Conservation (phyloP, 73 alveolate species). For the Uronychia setigera region DNA sequence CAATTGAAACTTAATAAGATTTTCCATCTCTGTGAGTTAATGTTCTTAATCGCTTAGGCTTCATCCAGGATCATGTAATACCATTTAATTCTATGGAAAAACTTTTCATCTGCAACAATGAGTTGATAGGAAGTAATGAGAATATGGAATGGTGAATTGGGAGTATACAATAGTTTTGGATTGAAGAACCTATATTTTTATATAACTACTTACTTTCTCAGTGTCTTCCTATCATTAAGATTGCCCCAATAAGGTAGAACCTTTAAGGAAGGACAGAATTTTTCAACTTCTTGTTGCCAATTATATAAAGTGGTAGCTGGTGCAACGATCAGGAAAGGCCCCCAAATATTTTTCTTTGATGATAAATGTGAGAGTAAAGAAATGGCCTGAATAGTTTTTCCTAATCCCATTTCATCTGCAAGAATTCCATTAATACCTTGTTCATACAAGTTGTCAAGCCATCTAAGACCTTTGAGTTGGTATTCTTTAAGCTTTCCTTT, state of each 20-base stretch:
- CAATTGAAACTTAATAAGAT: slow-evolving; percentile 89
- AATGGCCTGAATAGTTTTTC: slow-evolving; percentile 98
- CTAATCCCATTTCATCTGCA: slow-evolving; percentile 99
- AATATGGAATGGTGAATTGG: slow-evolving; percentile 90
- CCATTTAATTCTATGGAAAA: slow-evolving; percentile 93
- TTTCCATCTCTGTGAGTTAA: slow-evolving; percentile 95
- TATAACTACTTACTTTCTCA: slow-evolving; percentile 59
- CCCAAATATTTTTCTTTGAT: slow-evolving; percentile 94
- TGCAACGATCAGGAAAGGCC: slow-evolving; percentile 97
- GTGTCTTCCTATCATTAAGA: slow-evolving; percentile 89
- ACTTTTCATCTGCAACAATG: slow-evolving; percentile 91
- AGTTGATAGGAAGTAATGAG: slow-evolving; percentile 93
- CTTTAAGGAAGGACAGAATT: slow-evolving; percentile 94
- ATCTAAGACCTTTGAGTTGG: slow-evolving; percentile 97
- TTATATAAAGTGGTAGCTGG: slow-evolving; percentile 95
- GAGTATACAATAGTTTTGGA: slow-evolving; percentile 85
- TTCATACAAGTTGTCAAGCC: slow-evolving; percentile 97
- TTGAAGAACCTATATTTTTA: slow-evolving; percentile 74
- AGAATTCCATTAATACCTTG: slow-evolving; percentile 98
- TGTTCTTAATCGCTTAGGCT: slow-evolving; percentile 98
- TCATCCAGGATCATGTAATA: slow-evolving; percentile 98
- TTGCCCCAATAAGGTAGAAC: slow-evolving; percentile 98
- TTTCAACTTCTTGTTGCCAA: slow-evolving; percentile 95
- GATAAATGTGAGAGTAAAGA: slow-evolving; percentile 93
- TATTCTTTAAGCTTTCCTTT: slow-evolving; percentile 96